These are phyloP conservation scores for Cryptosporidium ubiquitum DNA, from an alignment of 169 alveolate genomes.

Conservation along the genomic window DNA sequence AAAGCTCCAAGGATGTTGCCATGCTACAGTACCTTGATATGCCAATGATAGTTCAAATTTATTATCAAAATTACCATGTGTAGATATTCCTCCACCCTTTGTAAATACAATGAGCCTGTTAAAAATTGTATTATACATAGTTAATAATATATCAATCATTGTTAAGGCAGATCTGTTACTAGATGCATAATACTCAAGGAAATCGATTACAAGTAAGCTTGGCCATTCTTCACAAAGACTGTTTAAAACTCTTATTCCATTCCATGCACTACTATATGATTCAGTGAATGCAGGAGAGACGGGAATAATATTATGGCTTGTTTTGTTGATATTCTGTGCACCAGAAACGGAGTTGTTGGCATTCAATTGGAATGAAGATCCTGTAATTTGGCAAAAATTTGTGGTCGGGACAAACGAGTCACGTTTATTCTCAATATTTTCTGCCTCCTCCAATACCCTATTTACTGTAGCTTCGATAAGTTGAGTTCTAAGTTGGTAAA, in stretches of 20 bases:
- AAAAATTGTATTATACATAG: conserved; percentile 62
- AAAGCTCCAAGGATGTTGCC: conserved; percentile 75
- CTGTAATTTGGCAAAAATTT: background rate
- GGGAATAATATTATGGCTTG: conserved; percentile 11
- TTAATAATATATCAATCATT: conserved; percentile 42
- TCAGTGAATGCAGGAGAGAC: conserved; percentile 70
- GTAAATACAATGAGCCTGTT: conserved; percentile 51
- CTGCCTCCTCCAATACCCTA: conserved; percentile 43
- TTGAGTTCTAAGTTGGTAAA: conserved; percentile 55
- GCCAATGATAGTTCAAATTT: conserved; percentile 65
- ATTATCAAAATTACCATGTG: conserved; percentile 69
- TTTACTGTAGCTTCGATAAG: conserved; percentile 61
- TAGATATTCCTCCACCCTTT: conserved; percentile 53
- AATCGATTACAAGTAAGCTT: conserved; percentile 64
- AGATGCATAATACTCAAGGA: conserved; percentile 56
- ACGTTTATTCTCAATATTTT: conserved; percentile 18
- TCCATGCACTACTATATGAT: conserved; percentile 58
- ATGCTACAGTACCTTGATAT: conserved; percentile 68
- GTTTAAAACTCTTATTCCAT: conserved; percentile 68
- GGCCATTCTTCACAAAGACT: conserved; percentile 73
- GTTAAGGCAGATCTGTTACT: conserved; percentile 45
- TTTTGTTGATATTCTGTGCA: conserved; percentile 8
- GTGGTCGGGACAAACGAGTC: conserved; percentile 14
- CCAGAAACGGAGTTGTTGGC: background rate
- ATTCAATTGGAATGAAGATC: conserved; percentile 1